Evolutionary conservation across 805 yeast genomes (phyloP).

Genomic region (Ogataea haglerorum): DNA sequence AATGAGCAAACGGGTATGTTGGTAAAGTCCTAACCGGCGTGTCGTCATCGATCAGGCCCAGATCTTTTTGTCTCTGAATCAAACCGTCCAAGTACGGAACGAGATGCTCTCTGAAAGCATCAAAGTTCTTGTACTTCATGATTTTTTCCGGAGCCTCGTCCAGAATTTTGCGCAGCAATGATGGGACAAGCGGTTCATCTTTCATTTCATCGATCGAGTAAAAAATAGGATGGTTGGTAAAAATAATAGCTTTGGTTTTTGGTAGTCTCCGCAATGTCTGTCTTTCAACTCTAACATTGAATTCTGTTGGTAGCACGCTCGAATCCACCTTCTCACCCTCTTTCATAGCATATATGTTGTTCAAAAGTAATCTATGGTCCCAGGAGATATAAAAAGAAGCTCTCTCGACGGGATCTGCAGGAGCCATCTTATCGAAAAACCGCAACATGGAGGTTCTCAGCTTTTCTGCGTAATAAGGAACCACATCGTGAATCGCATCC

Average conservation of each 20-base stretch:
- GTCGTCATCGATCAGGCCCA: constrained; percentile 52
- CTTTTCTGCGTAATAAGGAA: constrained; percentile 67
- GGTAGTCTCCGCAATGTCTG: constrained; percentile 70
- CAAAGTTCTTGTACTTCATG: constrained; percentile 61
- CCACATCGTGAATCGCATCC: constrained; percentile 63
- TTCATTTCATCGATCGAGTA: constrained; percentile 78
- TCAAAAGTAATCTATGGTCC: constrained; percentile 61
- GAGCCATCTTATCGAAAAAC: constrained; percentile 63
- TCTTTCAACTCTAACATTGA: constrained; percentile 68
- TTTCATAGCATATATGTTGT: constrained; percentile 50
- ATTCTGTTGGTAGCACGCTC: constrained; percentile 46
- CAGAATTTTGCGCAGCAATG: constrained; percentile 57
- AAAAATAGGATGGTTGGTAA: constrained; percentile 76
- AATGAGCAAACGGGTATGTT: constrained; percentile 64
- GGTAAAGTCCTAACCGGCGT: constrained; percentile 57
- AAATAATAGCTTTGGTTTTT: constrained; percentile 59
- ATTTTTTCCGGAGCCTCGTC: constrained; percentile 67
- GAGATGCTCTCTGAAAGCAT: constrained; percentile 55
- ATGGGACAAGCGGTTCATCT: constrained; percentile 74
- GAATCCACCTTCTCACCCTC: constrained; percentile 45
- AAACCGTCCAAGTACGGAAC: constrained; percentile 53
- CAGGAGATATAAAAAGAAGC: constrained; percentile 74
- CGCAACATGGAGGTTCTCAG: constrained; percentile 68
- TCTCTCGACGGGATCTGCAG: constrained; percentile 63
- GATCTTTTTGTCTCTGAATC: constrained; percentile 54